These are phyloP conservation scores for Dictyostelium capitatum DNA, from an alignment of 78 protist species.

Conservation along the genomic window DNA sequence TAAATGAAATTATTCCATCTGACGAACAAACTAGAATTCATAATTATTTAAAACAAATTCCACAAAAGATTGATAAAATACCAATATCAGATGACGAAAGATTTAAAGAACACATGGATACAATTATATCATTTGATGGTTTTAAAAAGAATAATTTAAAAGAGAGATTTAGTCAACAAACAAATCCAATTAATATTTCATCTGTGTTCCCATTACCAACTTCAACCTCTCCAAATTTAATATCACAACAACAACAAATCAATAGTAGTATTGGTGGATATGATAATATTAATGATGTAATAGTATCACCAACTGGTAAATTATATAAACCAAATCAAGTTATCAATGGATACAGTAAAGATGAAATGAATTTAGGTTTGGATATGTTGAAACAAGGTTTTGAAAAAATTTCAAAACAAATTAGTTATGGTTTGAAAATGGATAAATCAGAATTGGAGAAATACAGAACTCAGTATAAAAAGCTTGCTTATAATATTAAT, in stretches of 20 bases:
- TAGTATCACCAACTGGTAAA: conserved; percentile 7
- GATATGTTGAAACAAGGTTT: neutral
- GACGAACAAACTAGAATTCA: neutral
- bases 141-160: conserved; percentile 11
- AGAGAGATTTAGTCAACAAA: neutral
- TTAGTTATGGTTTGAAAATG: neutral
- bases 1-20: conserved; percentile 1
- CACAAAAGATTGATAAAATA: neutral
- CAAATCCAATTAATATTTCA: neutral
- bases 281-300: neutral
- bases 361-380: neutral
- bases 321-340: neutral
- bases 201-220: neutral
- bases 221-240: neutral
- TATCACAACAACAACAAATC: neutral
- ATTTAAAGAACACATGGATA: neutral
- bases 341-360: neutral
- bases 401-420: neutral
- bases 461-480: neutral
- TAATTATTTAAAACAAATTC: neutral
- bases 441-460: neutral
- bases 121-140: conserved; percentile 2
- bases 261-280: neutral
- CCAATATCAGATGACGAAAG: conserved; percentile 9
- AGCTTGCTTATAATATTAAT: neutral